These are phyloP conservation scores for Friedmanniomyces simplex DNA, from an alignment of 495 filamentous ascomycete genomes.

Conservation along the genomic window DNA sequence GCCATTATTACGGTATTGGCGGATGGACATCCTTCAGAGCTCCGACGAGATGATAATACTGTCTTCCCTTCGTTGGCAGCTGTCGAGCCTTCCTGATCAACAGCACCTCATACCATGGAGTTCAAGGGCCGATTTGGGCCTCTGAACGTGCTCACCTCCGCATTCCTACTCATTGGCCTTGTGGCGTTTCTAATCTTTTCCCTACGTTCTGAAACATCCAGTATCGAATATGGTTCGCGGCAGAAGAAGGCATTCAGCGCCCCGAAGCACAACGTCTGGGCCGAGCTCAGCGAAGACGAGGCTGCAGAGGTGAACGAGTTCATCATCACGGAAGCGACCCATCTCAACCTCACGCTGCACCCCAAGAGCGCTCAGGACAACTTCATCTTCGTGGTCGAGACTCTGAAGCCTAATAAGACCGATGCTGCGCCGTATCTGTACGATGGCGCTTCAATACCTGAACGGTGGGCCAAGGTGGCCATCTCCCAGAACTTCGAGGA, in stretches of 20 bases:
- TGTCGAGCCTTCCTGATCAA: neutral
- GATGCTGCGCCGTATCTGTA: conserved; percentile 39
- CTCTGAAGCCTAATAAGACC: conserved; percentile 44
- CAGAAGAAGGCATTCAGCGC: conserved; percentile 9
- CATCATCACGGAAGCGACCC: conserved; percentile 7
- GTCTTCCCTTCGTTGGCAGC: neutral
- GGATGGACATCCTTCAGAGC: too few relatives aligned
- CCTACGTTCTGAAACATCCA: neutral
- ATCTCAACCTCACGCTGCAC: conserved; percentile 18
- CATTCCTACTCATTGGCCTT: neutral
- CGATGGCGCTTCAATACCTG: conserved; percentile 27
- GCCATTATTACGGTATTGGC: too few relatives aligned
- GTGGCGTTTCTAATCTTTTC: neutral
- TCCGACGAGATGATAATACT: too few relatives aligned
- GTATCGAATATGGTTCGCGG: neutral
- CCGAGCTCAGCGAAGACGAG: conserved; percentile 15
- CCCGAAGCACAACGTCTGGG: conserved; percentile 19
- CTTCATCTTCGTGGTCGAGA: conserved; percentile 33
- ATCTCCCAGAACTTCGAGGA: conserved; percentile 34
- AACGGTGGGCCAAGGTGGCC: conserved; percentile 39
- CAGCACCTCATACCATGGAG: neutral
- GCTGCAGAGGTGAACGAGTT: conserved; percentile 14
- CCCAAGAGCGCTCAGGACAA: conserved; percentile 20
- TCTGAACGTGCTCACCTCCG: neutral
- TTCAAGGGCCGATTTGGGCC: neutral